Percentiles rank a stretch among this genome's conserved stretches.
These are phyloP conservation scores for Corylus heterophylla DNA, from an alignment of 306 rosid genomes.

Conservation along the genomic window DNA sequence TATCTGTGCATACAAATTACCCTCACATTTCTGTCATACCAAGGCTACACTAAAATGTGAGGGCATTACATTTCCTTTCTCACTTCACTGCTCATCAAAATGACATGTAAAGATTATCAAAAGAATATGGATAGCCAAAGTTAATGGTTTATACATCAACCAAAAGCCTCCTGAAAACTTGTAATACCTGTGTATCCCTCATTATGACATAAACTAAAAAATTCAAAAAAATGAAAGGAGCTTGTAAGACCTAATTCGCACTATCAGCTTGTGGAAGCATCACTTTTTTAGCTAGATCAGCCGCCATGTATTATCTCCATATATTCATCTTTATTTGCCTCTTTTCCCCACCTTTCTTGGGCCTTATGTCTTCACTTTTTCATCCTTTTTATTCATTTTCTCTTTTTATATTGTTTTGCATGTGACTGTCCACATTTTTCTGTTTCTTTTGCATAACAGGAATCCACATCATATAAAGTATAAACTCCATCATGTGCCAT, in stretches of 20 bases:
- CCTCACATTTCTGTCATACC: too few species aligned
- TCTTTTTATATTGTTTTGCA: constrained; percentile 23
- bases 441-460: constrained; percentile 31
- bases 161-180: not conserved
- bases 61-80: not conserved
- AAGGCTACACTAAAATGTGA: too few species aligned
- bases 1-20: too few species aligned
- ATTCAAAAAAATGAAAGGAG: not conserved
- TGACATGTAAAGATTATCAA: not conserved
- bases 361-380: not conserved
- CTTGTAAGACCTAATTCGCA: not conserved
- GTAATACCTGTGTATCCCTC: not conserved
- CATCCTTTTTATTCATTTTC: not conserved
- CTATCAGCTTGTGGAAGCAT: not conserved
- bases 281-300: not conserved
- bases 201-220: not conserved
- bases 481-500: constrained; percentile 22
- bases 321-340: constrained; percentile 16
- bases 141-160: constrained; percentile 2
- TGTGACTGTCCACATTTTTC: constrained; percentile 14
- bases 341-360: constrained; percentile 14
- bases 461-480: constrained; percentile 28
- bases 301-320: not conserved
- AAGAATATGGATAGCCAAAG: not conserved
- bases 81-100: not conserved